Evolutionary conservation across 1,284 basidiomycete genomes (phyloP), one percentile per base, ranked within the genome.

Genomic region (Cryptococcus amylolentus): DNA sequence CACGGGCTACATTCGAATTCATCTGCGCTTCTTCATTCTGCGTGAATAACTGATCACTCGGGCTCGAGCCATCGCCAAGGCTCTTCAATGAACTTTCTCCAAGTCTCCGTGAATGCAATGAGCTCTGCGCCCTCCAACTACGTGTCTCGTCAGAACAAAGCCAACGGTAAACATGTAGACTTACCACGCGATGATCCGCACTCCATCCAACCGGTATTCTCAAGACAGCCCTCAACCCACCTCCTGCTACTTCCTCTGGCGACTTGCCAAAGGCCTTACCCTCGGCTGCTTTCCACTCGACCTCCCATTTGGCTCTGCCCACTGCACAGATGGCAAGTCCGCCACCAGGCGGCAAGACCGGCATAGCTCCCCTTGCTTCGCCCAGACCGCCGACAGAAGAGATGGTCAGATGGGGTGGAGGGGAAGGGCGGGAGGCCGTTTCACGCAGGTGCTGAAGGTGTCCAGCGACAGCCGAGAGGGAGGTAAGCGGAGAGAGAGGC

Each of bases 241-340:
- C 72, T 57, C 82, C 76, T 66, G 84, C 82, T 0, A 86, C 87
- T 42, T 68, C 60, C 35, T 58, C 49, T 27, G 65, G 64, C 16
- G 58, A 59, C 28, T 67, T 42, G 85, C 84, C 68, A 89, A 87
- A 85, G 81, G 86, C n/a, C 47, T 62, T 60, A 28, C 55, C 58
- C 3, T 67, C 61, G n/a, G 52, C 42, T 4, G 47, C 48, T 18
- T 35, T 52, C 62, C 65, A 69, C 60, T 75, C 74, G 16, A 69
- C 54, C 52, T 70, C 66, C 89, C 89, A 91, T 66, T 81, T 82
- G n/a, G 89, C 88, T 35, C 88, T 75, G 2, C 93, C 93, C 20
- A 97, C 80, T 1, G 91, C 93, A 1, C 91, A 91, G 62, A 96
- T 96, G 2, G 90, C 91, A 0, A 96, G 83, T 0, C 93, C 91